Evolutionary conservation across 257 asterid genomes (phyloP), one percentile per base, ranked within the genome.

Genomic region (Rhazya stricta): DNA sequence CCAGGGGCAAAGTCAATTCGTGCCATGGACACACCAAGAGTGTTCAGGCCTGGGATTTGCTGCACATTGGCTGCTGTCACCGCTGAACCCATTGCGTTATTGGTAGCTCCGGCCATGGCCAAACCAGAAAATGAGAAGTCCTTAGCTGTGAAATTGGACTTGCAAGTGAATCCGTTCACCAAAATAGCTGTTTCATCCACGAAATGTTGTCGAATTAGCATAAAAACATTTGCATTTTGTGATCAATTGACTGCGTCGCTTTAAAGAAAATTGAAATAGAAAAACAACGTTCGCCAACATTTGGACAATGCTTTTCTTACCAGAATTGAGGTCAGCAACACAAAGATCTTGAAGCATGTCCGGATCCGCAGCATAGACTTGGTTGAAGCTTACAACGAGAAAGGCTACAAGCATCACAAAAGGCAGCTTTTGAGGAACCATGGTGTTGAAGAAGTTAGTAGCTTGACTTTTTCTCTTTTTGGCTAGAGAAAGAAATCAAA

Each of bases 21-120:
- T 36, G 90, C 57, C 18, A 90, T 80, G 72, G 96, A 86, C 1
- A 90, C 85, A n/a, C 92, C 94, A 3, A 89, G 86, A 46, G 94
- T 90, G 91, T 90, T 90, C 37, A 90, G 92, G 12, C 96, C 96
- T 0, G 96, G 94, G 67, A 89, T 79, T 57, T 62, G 82, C 73
- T 76, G 74, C 12, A 90, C 94, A 78, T 82, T 87, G 78, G 91
- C 96, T 74, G 77, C 84, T 30, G 91, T 86, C 63, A 89, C 94
- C 9, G 73, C 0, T 3, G 96, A 85, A 0, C 89, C 91, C 77
- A 71, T 11, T 83, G 88, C 19, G 69, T 50, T 84, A 84, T 83
- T 89, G 60, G 88, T 80, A 79, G 84, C 74, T 74, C 89, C 90
- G 67, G 91, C 72, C 5, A 77, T 82, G 6, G 88, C 82, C 25